phyloP scores from a whole-genome alignment of 371 early-diverging fungal genomes.

The Mortierella sp. region DNA sequence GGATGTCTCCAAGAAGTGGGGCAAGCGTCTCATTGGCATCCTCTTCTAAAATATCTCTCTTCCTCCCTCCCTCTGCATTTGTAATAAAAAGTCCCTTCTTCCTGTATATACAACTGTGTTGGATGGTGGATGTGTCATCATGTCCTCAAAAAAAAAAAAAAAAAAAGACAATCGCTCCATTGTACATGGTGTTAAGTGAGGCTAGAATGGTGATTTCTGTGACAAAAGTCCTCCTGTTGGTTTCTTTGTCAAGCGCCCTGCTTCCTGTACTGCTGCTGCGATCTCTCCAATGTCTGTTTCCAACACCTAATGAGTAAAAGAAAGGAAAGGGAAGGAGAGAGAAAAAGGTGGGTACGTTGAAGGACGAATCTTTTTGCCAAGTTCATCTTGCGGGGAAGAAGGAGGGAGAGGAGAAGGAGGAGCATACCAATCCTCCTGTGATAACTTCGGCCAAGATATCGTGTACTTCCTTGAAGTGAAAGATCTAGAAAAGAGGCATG shows the following conservation, averaged over 20 bases:
- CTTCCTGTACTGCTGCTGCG: conserved; percentile 68
- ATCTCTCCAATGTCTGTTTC: conserved; percentile 76
- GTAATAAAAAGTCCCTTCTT: no score
- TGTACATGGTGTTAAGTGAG: no score
- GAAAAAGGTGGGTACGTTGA: neutral
- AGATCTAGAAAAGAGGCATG: conserved; percentile 61
- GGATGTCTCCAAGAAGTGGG: neutral
- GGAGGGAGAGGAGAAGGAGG: no score
- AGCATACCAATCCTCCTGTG: conserved; percentile 68
- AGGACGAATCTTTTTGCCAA: no score
- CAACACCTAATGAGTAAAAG: conserved; percentile 54
- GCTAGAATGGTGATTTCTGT: conserved; percentile 48
- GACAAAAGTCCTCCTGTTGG: conserved; percentile 45
- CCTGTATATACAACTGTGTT: neutral
- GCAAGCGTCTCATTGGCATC: neutral
- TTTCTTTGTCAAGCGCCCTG: conserved; percentile 63
- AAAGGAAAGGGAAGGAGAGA: neutral
- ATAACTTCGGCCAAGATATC: conserved; percentile 82
- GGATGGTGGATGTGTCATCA: no score
- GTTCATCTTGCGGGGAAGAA: no score
- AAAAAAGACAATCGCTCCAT: no score
- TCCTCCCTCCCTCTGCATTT: no score
- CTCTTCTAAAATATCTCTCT: neutral
- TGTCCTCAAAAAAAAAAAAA: no score
- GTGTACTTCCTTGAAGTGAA: conserved; percentile 82